phyloP scores from a whole-genome alignment of 805 yeast species.

The Clavispora santaluciae region DNA sequence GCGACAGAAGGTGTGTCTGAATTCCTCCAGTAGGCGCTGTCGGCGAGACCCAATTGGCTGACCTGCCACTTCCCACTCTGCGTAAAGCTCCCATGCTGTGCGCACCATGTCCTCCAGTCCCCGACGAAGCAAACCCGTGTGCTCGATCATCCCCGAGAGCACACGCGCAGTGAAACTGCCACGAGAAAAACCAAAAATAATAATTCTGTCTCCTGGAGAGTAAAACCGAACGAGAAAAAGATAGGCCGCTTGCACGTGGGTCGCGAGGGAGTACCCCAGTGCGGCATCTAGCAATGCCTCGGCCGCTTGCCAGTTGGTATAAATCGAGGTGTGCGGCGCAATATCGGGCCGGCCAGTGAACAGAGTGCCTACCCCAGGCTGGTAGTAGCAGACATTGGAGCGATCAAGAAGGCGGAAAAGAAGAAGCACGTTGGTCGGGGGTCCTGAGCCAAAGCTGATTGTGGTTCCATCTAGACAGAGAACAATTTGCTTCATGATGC shows the following conservation, averaged over 20 bases:
- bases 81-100: constrained; percentile 61
- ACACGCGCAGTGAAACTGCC: constrained; percentile 67
- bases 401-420: constrained; percentile 43
- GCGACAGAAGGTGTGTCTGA: constrained; percentile 48
- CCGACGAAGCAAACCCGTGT: constrained; percentile 52
- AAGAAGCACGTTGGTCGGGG: constrained; percentile 52
- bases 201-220: constrained; percentile 46
- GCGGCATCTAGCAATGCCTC: constrained; percentile 33
- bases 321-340: constrained; percentile 5
- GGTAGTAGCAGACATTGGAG: constrained; percentile 55
- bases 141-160: constrained; percentile 59
- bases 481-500: constrained; percentile 42
- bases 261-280: constrained; percentile 50
- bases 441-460: constrained; percentile 51
- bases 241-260: constrained; percentile 57
- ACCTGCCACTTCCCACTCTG: constrained; percentile 43
- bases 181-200: constrained; percentile 55
- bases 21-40: constrained; percentile 47
- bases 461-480: constrained; percentile 63
- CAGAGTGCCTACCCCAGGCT: constrained; percentile 61
- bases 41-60: constrained; percentile 3
- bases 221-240: constrained; percentile 46
- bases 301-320: constrained; percentile 2
- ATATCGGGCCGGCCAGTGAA: constrained; percentile 21
- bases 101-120: constrained; percentile 54